Conservation (phyloP, 176 grass and related monocot species). For the Lolium multiflorum region DNA sequence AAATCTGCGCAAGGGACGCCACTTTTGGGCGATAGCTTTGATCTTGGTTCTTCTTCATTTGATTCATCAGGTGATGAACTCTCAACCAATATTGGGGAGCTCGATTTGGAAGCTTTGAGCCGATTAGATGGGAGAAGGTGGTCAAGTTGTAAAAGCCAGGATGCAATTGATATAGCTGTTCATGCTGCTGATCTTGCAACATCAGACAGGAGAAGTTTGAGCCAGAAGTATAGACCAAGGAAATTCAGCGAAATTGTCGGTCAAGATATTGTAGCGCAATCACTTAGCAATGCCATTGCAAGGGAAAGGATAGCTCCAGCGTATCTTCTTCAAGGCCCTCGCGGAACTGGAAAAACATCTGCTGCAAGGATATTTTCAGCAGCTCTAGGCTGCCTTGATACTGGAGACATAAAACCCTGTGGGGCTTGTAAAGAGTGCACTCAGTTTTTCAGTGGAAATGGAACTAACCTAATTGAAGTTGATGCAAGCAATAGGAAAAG, state of each 20-base stretch:
- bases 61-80: slow-evolving; percentile 83
- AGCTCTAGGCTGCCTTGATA: slow-evolving; percentile 65
- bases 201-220: slow-evolving; percentile 41
- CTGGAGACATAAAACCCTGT: slow-evolving; percentile 78
- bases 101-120: slow-evolving; percentile 89
- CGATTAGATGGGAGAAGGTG: slow-evolving; percentile 86
- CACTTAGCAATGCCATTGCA: slow-evolving; percentile 77
- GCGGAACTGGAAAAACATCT: slow-evolving; percentile 94
- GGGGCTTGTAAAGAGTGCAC: slow-evolving; percentile 72
- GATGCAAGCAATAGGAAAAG: slow-evolving; percentile 76
- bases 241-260: no score
- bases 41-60: slow-evolving; percentile 68
- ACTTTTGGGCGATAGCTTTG: slow-evolving; percentile 60
- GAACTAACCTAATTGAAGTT: slow-evolving; percentile 63
- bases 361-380: slow-evolving; percentile 75
- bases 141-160: slow-evolving; percentile 92
- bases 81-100: slow-evolving; percentile 78
- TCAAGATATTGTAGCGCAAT: slow-evolving; percentile 76
- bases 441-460: slow-evolving; percentile 33
- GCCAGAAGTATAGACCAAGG: no score
- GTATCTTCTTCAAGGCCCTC: slow-evolving; percentile 94
- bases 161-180: slow-evolving; percentile 48
- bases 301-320: slow-evolving; percentile 81
- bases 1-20: slow-evolving; percentile 63
- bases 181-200: slow-evolving; percentile 38